Evolutionary conservation across 2,329 filamentous ascomycete species (phyloP).

Genomic region (Dactylella cylindrospora): DNA sequence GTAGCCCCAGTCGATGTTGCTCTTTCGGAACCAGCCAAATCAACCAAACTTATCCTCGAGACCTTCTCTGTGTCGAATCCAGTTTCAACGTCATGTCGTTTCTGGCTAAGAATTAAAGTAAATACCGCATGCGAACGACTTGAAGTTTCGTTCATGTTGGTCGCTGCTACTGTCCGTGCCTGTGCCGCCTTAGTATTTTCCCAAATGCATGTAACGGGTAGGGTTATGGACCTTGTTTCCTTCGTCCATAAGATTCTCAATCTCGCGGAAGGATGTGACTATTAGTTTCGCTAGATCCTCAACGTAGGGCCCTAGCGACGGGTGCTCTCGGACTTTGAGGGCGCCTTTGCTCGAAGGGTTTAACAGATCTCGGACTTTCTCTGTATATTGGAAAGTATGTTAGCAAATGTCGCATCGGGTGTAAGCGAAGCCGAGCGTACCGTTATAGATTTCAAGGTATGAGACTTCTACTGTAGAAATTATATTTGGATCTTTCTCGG

Average conservation of each 20-base stretch:
- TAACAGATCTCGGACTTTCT: constrained; percentile 89
- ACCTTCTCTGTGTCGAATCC: constrained; percentile 98
- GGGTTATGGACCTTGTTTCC: constrained; percentile 70
- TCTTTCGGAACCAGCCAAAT: constrained; percentile 95
- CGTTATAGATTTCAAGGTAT: constrained; percentile 97
- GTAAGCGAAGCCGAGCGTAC: constrained; percentile 21
- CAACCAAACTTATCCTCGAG: constrained; percentile 95
- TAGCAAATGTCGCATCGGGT: not conserved
- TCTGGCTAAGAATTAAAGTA: constrained; percentile 92
- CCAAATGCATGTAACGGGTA: not conserved
- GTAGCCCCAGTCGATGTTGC: constrained; percentile 97
- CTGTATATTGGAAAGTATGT: constrained; percentile 51
- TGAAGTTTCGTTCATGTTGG: constrained; percentile 99
- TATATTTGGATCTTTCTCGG: constrained; percentile 69
- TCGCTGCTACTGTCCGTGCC: constrained; percentile 92
- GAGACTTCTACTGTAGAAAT: constrained; percentile 96
- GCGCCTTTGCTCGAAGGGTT: constrained; percentile 96
- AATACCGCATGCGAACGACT: constrained; percentile 98
- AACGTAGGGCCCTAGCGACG: constrained; percentile 94
- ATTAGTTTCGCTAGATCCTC: constrained; percentile 95
- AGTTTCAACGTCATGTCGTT: constrained; percentile 83
- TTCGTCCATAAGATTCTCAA: constrained; percentile 97
- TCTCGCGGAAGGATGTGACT: constrained; percentile 89
- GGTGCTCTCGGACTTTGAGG: constrained; percentile 94
- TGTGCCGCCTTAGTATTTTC: constrained; percentile 29